These are phyloP conservation scores for Plasmodium yoelii DNA, from an alignment of 169 alveolate species.

Conservation along the genomic window DNA sequence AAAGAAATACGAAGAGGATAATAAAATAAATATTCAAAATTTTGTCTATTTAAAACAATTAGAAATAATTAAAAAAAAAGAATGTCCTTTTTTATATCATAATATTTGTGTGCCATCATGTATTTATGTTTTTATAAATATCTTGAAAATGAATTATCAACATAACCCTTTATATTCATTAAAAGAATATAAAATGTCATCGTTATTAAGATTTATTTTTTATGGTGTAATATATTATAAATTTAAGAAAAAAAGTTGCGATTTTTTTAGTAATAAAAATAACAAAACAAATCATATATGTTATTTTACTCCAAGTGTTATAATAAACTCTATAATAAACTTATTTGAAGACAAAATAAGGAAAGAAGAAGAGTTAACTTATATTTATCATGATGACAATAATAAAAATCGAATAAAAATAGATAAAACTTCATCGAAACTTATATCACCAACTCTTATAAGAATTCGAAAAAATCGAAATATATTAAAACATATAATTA, in stretches of 20 bases:
- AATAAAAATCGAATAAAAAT: background rate
- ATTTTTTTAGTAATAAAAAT: slow-evolving; percentile 18
- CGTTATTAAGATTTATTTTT: slow-evolving; percentile 23
- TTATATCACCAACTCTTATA: slow-evolving; percentile 4
- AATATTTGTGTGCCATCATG: slow-evolving; percentile 67
- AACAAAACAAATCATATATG: slow-evolving; percentile 29
- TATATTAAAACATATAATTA: slow-evolving; percentile 17
- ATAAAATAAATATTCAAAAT: slow-evolving; percentile 25
- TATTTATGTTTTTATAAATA: slow-evolving; percentile 43
- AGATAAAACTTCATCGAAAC: background rate
- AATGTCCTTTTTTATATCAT: background rate
- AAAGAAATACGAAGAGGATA: background rate
- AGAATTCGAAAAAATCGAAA: slow-evolving; percentile 24
- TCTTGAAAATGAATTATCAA: slow-evolving; percentile 53
- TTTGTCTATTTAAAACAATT: slow-evolving; percentile 61
- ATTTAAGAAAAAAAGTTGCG: slow-evolving; percentile 37
- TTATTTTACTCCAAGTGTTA: slow-evolving; percentile 21
- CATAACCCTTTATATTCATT: slow-evolving; percentile 23
- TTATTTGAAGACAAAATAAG: slow-evolving; percentile 29
- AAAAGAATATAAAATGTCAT: slow-evolving; percentile 19
- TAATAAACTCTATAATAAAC: slow-evolving; percentile 25
- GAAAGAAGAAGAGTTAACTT: background rate
- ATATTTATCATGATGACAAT: background rate
- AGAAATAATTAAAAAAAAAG: slow-evolving; percentile 28
- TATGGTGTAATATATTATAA: slow-evolving; percentile 37